These are phyloP conservation scores for Pythium vanterpoolii DNA, from an alignment of 352 stramenopile genomes.

Conservation along the genomic window DNA sequence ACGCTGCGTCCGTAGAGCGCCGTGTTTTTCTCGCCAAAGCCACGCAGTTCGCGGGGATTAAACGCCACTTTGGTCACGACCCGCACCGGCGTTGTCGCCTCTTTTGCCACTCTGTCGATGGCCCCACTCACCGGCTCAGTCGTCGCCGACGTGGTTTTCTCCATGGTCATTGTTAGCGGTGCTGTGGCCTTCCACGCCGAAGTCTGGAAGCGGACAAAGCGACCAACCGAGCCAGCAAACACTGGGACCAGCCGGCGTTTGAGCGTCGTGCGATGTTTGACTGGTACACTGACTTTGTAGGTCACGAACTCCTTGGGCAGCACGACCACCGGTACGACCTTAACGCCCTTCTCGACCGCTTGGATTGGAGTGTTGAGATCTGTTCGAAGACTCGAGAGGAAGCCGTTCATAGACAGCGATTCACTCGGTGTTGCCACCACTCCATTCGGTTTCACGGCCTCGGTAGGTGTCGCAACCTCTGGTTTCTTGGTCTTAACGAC, in stretches of 20 bases:
- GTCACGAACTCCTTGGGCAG: too few relatives aligned
- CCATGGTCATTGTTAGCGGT: constrained; percentile 7
- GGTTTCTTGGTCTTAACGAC: too few relatives aligned
- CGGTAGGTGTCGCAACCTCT: too few relatives aligned
- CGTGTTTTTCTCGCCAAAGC: constrained; percentile 58
- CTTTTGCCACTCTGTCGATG: too few relatives aligned
- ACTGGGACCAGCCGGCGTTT: constrained; percentile 21
- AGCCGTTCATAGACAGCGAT: constrained; percentile 57
- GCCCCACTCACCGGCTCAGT: background rate
- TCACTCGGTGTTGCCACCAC: too few relatives aligned
- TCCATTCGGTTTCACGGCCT: too few relatives aligned
- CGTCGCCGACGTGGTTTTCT: background rate
- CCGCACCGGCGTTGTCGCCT: background rate
- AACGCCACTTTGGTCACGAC: constrained; percentile 38
- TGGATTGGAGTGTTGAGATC: constrained; percentile 5
- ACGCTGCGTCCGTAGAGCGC: constrained; percentile 63
- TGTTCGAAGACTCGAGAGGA: constrained; percentile 61
- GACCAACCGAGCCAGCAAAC: constrained; percentile 16
- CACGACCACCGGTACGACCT: too few relatives aligned
- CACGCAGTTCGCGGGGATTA: constrained; percentile 50
- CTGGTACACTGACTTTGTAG: constrained; percentile 17
- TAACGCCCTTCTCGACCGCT: too few relatives aligned
- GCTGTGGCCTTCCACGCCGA: constrained; percentile 16
- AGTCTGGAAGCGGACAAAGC: constrained; percentile 35
- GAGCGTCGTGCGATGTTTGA: constrained; percentile 25